Base-by-base conservation (phyloP, 1,284 basidiomycete species). In the Tausonia pullulans region DNA sequence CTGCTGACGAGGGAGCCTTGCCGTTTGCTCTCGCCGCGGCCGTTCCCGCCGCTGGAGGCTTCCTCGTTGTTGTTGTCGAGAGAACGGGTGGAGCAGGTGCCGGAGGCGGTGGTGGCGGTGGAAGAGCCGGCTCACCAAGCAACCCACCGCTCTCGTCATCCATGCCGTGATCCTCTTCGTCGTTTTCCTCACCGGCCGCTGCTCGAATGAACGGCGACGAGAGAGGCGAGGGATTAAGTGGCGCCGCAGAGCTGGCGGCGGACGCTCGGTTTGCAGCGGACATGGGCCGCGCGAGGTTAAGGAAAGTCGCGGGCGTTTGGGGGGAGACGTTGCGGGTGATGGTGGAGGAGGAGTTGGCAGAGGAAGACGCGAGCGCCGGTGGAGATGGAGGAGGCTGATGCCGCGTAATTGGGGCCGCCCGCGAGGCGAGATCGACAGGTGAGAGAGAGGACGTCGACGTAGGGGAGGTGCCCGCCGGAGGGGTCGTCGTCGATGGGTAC, bases 251-350 rank as follows among this genome's bases (percentile, higher is more conserved):
- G 11, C 45, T 58, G 7, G 60, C 52, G 3, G 41, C 6, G 14
- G 51, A 61, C 13, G 58, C 16, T 11, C 6, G 46, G 39, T 14
- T 45, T 40, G 58, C 27, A 8, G 58, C n/a, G 14, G 14, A 16
- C 44, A 48, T 16, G 58, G 55, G n/a, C 5, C 50, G 55, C 40
- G 60, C 39, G 43, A 65, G 51, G 50, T 65, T 65, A 44, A 65
- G 52, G 57, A 65, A 65, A 40, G 64, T 65, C n/a, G 64, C 64
- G n/a, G 64, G 64, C 11, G 64, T 65, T 16, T 65, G 64, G 16
- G 64, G 64, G 13, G 58, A 52, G 48, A 65, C 48, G 5, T n/a
- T 39, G 40, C 55, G 27, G 27, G 27, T 27, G 27, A 27, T 27
- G 27, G 27, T 27, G 27, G 27, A 27, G 27, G 27, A 27, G 27